Conservation (phyloP, 805 yeast genomes). For the Lachancea cidri region DNA sequence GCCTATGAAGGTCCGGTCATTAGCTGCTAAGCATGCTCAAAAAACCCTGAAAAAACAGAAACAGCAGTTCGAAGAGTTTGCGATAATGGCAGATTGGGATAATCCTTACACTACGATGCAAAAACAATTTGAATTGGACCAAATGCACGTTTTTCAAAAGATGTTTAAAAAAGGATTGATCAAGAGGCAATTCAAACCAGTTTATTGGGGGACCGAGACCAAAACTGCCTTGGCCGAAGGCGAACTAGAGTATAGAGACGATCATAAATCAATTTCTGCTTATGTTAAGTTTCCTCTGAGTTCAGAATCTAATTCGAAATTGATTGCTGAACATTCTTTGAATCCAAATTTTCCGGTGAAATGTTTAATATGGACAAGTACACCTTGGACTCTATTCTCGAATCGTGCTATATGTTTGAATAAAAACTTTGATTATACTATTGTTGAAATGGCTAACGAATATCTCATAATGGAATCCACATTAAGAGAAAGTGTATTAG, state of each 20-base stretch:
- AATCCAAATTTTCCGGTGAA: slow-evolving; percentile 13
- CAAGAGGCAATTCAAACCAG: slow-evolving; percentile 86
- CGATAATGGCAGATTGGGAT: slow-evolving; percentile 79
- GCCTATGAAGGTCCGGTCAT: slow-evolving; percentile 50
- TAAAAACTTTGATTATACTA: slow-evolving; percentile 50
- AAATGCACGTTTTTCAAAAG: slow-evolving; percentile 61
- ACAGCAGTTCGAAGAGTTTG: slow-evolving; percentile 60
- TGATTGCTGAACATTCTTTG: slow-evolving; percentile 5
- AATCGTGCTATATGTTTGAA: slow-evolving; percentile 79
- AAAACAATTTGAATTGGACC: slow-evolving; percentile 66
- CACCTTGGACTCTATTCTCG: slow-evolving; percentile 95
- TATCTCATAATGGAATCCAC: slow-evolving; percentile 52
- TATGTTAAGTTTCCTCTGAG: slow-evolving; percentile 62
- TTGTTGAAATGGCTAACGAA: slow-evolving; percentile 39
- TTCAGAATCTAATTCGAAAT: slow-evolving; percentile 15
- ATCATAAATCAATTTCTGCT: slow-evolving; percentile 64
- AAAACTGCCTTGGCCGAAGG: slow-evolving; percentile 95
- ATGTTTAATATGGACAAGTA: slow-evolving; percentile 88
- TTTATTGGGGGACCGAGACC: slow-evolving; percentile 95
- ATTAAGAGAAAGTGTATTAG: slow-evolving; percentile 37
- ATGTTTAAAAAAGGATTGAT: slow-evolving; percentile 64
- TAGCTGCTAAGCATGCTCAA: slow-evolving; percentile 67
- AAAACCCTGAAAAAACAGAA: slow-evolving; percentile 60
- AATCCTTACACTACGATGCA: slow-evolving; percentile 69
- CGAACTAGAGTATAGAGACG: slow-evolving; percentile 79